Percentiles rank a stretch among this genome's conserved stretches.
phyloP scores from a whole-genome alignment of 495 filamentous ascomycete species.

The Penicillium pulvis region DNA sequence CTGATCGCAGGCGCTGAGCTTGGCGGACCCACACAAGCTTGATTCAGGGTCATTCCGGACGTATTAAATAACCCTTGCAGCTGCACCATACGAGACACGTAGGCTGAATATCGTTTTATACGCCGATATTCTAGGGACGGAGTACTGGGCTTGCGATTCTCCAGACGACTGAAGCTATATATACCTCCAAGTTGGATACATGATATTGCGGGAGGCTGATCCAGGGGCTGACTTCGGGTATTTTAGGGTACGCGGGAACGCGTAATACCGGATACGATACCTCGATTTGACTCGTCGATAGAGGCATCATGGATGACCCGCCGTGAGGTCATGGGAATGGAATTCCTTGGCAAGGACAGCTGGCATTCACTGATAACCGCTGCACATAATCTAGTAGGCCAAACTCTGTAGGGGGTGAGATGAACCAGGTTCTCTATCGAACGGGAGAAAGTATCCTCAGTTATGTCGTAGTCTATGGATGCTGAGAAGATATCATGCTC shows the following conservation, averaged over 20 bases:
- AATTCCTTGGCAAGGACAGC: slow-evolving; percentile 20
- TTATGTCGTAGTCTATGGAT: background rate
- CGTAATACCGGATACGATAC: slow-evolving; percentile 12
- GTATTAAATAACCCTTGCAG: slow-evolving; percentile 14
- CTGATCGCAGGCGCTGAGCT: slow-evolving; percentile 27
- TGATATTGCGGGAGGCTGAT: background rate
- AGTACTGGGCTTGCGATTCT: background rate
- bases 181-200: background rate
- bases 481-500: background rate
- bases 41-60: slow-evolving; percentile 22
- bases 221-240: slow-evolving; percentile 17
- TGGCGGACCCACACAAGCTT: slow-evolving; percentile 38
- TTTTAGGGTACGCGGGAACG: slow-evolving; percentile 23
- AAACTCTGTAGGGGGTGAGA: background rate
- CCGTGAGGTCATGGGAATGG: slow-evolving; percentile 28
- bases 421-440: background rate
- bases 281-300: slow-evolving; percentile 17
- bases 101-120: background rate
- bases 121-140: background rate
- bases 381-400: background rate
- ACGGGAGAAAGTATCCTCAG: background rate
- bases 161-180: background rate
- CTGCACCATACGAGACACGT: background rate
- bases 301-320: slow-evolving; percentile 27
- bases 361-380: slow-evolving; percentile 8